Base-by-base conservation (phyloP, 2,329 filamentous ascomycete species). In the Alternaria sp. region DNA sequence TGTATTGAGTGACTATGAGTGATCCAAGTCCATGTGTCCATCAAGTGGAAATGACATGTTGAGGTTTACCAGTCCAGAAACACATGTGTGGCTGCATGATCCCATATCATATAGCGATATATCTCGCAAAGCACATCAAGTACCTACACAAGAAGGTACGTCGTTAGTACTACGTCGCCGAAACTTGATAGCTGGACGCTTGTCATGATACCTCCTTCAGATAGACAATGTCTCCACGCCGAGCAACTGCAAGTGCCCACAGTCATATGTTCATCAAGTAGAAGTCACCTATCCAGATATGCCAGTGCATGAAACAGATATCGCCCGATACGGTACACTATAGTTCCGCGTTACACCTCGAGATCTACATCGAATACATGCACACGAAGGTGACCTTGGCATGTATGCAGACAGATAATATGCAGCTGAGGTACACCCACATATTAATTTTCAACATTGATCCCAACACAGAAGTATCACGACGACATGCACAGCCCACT, bases 231-330 rank as follows among this genome's bases (percentile, higher is more conserved):
- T 11, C 5, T 30, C 11, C 28, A 30, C 28, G 8, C 28, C 1
- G 8, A 0, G 8, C 4, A 30, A 30, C 9, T 11, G 8, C 3
- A 3, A 30, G 28, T 30, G 0, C 0, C 1, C 4, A 11, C 8
- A 30, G 5, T 30, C 4, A 30, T 11, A 11, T 30, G 11, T 30
- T 11, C 9, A 0, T 30, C 8, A 11, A 11, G 28, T 30, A 11
- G 0, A 30, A 11, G 28, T 12, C 9, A 12, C 28, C 9, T 30
- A 11, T 0, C 8, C 8, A 11, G 9, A 30, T 30, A 3, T 11
- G 5, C 28, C 28, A 5, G 4, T 0, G 11, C 11, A 30, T 30
- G 11, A 12, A 30, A 11, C 9, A 11, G 0, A 30, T 30, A 11
- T 12, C 9, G 11, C 11, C 28, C 1, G 12, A 11, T 11, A 30